phyloP scores from a whole-genome alignment of 345 rosid species.

The Cardamine occulta region DNA sequence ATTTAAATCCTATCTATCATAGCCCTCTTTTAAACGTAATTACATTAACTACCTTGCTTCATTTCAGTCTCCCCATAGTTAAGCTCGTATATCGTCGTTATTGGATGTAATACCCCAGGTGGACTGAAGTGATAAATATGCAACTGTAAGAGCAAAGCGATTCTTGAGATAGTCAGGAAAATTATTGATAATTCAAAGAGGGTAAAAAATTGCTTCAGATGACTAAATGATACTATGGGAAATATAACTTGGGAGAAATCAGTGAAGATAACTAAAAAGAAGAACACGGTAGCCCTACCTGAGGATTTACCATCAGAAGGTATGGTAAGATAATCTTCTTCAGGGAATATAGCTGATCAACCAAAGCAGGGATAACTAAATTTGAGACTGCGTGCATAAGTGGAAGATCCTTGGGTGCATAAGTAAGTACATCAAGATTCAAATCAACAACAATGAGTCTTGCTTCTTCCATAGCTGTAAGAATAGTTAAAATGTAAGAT shows the following conservation, averaged over 20 bases:
- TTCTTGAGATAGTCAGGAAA: conserved; percentile 28
- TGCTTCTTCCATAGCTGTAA: conserved; percentile 70
- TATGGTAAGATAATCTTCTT: conserved; percentile 58
- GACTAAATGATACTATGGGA: background rate
- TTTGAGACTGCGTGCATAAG: conserved; percentile 61
- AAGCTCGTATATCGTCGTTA: conserved; percentile 83
- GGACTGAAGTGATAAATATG: conserved; percentile 71
- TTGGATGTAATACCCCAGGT: conserved; percentile 74
- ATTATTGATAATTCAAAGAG: background rate
- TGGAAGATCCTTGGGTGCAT: conserved; percentile 72
- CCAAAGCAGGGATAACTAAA: conserved; percentile 72
- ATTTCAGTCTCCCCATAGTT: conserved; percentile 87
- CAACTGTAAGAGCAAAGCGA: conserved; percentile 57
- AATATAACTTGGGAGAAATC: background rate
- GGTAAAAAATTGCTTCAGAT: background rate
- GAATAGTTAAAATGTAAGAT: conserved; percentile 12
- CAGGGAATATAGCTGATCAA: conserved; percentile 76
- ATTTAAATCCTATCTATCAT: background rate
- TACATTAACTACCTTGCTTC: conserved; percentile 74
- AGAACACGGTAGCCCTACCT: conserved; percentile 46
- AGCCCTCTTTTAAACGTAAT: background rate
- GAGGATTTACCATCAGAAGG: conserved; percentile 60
- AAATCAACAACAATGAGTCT: conserved; percentile 68
- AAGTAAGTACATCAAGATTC: conserved; percentile 76
- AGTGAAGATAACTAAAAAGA: background rate